Base-by-base conservation (phyloP, 1,284 basidiomycete genomes). In the Coniferiporia sulphurascens region DNA sequence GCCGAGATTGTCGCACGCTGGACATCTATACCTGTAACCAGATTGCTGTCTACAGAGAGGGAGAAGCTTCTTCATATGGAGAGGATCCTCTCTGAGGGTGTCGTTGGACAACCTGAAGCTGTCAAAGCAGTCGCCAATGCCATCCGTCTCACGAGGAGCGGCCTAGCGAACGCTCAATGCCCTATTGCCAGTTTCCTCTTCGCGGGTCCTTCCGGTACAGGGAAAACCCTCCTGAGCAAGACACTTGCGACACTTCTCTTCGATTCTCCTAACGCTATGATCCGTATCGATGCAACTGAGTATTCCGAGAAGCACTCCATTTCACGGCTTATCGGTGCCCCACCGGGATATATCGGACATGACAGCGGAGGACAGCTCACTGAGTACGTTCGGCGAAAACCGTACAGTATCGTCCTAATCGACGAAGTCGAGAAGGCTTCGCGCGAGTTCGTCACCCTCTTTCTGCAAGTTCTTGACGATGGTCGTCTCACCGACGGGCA, bases 291-390 rank as follows among this genome's bases (percentile, higher is more conserved):
- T 72, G 92, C 86, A 66, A 92, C 89, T 43, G 93, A 96, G 69
- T 96, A 96, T 73, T 93, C 91, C 32, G 95, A 96, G 75, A 94
- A 93, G 72, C 94, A 97, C 69, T 91, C 92, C 1, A 90, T 97
- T 58, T 86, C 93, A 35, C 84, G 93, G 36, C 82, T 97, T 58
- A 91, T 97, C 59, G 95, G 94, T 59, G 88, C 93, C 3, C 91
- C 94, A 43, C 91, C 87, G 46, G 88, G 94, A 48, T 98, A 97
- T 70, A 88, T 99, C 48, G 96, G 96, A 1, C 86, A 96, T 71
- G 93, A 96, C 68, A 81, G 88, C 58, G 93, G 91, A 19, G 95
- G 93, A 3, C 91, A 95, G 72, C 80, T 97, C 50, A 95, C 94
- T 4, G 94, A 97, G 76, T 93, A 93, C 66, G 86, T 96, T 52